phyloP scores from a whole-genome alignment of 306 rosid genomes.

The Inga oerstediana region DNA sequence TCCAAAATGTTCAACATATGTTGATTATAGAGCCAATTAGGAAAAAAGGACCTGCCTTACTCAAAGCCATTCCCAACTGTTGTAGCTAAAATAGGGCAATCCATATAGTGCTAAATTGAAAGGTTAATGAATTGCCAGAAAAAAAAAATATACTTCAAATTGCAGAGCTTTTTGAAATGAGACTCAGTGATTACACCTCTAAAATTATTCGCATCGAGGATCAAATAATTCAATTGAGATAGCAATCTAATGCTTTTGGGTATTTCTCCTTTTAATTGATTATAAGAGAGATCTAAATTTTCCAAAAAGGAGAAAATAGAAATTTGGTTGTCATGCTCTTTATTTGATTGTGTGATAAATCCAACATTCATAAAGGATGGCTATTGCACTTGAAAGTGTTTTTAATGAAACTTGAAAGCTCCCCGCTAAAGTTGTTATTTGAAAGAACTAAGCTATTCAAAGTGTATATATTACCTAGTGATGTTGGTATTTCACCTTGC shows the following conservation, averaged over 20 bases:
- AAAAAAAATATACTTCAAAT: too few species aligned
- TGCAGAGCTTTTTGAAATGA: background rate
- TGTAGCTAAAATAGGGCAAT: too few species aligned
- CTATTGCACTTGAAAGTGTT: background rate
- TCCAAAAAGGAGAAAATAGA: background rate
- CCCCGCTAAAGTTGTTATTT: background rate
- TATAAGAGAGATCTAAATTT: background rate
- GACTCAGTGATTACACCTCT: background rate
- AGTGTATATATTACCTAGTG: constrained; percentile 9
- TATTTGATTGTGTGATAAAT: constrained; percentile 18
- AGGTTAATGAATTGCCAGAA: too few species aligned
- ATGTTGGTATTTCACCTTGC: background rate
- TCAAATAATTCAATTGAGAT: background rate
- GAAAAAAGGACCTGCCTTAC: constrained; percentile 24
- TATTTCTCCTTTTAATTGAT: background rate
- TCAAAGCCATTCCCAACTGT: too few species aligned
- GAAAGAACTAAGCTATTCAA: background rate
- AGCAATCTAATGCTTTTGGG: background rate
- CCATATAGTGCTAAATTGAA: too few species aligned
- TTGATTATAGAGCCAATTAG: constrained; percentile 3
- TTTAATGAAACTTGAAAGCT: background rate
- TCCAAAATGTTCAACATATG: accelerated
- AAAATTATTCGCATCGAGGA: background rate
- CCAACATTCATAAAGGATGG: background rate
- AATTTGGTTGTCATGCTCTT: background rate